Base-by-base conservation (phyloP, 148 eudicot genomes). In the Camellia lanceoleosa region DNA sequence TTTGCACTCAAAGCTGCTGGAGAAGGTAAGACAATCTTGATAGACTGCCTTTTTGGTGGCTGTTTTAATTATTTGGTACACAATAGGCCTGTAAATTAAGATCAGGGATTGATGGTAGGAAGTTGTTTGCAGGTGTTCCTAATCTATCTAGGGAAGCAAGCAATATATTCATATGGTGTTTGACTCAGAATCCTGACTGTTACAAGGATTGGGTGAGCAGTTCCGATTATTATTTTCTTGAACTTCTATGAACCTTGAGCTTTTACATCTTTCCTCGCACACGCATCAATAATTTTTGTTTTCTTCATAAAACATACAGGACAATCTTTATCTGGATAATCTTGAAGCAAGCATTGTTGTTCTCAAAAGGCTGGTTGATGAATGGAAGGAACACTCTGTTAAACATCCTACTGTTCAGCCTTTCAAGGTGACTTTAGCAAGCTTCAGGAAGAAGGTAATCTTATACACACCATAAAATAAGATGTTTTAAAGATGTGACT, bases 131-230 rank as follows among this genome's bases (percentile, higher is more conserved):
- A 91, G 95, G 88, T 60, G 78, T 58, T 23, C 79, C 81, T 47
- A 86, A 85, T n/a, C 82, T 91, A 66, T 84, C 87, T 16, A 59
- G 73, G 75, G 95, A 92, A 82, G 91, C 95, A 78, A 70, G 74
- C 38, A 74, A 79, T 81, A 68, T 90, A 71, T 79, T 80, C 15
- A 46, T 90, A 43, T 90, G 93, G 93, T 87, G 90, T 78, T 86
- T 90, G 88, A 82, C 80, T 54, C 89, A 86, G 70, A 84, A 83
- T 75, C 80, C 88, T 71, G 95, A 87, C 49, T 86, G 92, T 79
- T 90, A 79, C 84, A 89, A 83, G 89, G 90, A 85, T 68, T 92
- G 90, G 93, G 95, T 90, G 76, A 85, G 90, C 65, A 73, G 69
- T 65, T 62, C 15, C 55, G 10, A 1, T 42, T 71, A 23, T 18